Evolutionary conservation across 2,329 filamentous ascomycete species (phyloP).

Genomic region (Talaromyces verruculosus): DNA sequence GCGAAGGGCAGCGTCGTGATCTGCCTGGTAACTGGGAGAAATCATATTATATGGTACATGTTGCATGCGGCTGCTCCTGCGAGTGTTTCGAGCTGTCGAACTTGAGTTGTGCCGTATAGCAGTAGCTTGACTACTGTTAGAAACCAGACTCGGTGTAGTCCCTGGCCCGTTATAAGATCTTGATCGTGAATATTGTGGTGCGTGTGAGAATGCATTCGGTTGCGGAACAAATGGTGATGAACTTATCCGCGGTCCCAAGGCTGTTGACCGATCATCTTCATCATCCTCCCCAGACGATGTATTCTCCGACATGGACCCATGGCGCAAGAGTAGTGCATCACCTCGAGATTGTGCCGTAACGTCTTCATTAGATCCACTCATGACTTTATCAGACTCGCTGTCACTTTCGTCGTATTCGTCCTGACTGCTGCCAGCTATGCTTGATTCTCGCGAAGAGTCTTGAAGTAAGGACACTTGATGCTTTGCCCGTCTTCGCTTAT

Average conservation of each 20-base stretch:
- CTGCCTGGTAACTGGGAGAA: constrained; percentile 73
- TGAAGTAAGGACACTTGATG: constrained; percentile 36
- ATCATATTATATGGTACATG: constrained; percentile 66
- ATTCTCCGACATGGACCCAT: constrained; percentile 31
- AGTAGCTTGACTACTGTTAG: constrained; percentile 37
- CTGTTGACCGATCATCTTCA: constrained; percentile 77
- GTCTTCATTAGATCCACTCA: constrained; percentile 65
- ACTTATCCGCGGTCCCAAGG: constrained; percentile 66
- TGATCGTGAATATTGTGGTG: constrained; percentile 48
- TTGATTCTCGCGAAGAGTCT: constrained; percentile 44
- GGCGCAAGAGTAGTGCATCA: constrained; percentile 28
- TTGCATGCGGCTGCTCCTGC: constrained; percentile 41
- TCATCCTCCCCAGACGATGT: constrained; percentile 54
- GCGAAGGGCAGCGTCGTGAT: constrained; percentile 89
- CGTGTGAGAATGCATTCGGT: constrained; percentile 89
- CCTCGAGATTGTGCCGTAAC: constrained; percentile 37
- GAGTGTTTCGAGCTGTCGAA: constrained; percentile 33
- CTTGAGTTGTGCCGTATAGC: constrained; percentile 42
- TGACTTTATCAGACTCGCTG: constrained; percentile 75
- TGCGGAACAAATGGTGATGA: constrained; percentile 70
- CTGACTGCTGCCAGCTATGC: constrained; percentile 65
- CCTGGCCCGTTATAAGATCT: constrained; percentile 34
- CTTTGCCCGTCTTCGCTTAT: constrained; percentile 56
- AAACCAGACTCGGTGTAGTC: constrained; percentile 49
- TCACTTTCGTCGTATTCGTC: constrained; percentile 95